phyloP scores from a whole-genome alignment of 2,329 filamentous ascomycete genomes.

The Purpureocillium lavendulum region DNA sequence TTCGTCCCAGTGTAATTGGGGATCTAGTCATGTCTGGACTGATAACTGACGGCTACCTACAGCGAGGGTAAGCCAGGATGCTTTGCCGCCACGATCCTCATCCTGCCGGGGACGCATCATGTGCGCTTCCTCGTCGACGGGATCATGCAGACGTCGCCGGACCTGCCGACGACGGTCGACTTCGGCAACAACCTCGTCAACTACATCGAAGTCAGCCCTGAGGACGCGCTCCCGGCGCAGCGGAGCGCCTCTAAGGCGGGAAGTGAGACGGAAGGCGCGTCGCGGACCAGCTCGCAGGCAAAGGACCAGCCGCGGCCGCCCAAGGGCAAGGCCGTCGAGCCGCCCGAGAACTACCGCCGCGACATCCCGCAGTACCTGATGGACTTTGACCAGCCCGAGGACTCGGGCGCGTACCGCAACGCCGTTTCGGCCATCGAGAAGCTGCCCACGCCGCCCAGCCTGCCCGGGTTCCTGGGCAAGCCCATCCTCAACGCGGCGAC shows the following conservation, averaged over 20 bases:
- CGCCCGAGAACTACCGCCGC: constrained; percentile 55
- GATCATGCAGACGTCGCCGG: constrained; percentile 81
- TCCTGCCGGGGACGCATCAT: constrained; percentile 91
- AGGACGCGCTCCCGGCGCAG: constrained; percentile 47
- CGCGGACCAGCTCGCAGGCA: constrained; percentile 13
- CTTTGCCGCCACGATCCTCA: constrained; percentile 69
- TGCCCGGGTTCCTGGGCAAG: constrained; percentile 88
- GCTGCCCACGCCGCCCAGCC: constrained; percentile 71
- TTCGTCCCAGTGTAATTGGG: background rate
- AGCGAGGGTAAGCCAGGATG: constrained; percentile 51
- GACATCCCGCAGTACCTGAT: constrained; percentile 77
- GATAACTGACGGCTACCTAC: constrained; percentile 10
- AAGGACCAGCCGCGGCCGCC: constrained; percentile 35
- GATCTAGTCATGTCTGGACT: background rate
- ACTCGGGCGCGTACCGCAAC: constrained; percentile 64
- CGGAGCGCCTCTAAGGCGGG: constrained; percentile 11
- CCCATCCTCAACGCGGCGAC: constrained; percentile 88
- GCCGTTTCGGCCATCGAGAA: constrained; percentile 69
- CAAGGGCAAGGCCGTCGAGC: constrained; percentile 47
- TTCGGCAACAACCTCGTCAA: constrained; percentile 98
- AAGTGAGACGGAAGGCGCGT: constrained; percentile 1
- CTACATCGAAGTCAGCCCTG: constrained; percentile 86
- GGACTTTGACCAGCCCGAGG: constrained; percentile 80
- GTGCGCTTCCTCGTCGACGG: constrained; percentile 93
- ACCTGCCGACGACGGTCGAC: constrained; percentile 89